These are phyloP conservation scores for Dipteronia sinensis DNA, from an alignment of 345 rosid genomes.

Conservation along the genomic window DNA sequence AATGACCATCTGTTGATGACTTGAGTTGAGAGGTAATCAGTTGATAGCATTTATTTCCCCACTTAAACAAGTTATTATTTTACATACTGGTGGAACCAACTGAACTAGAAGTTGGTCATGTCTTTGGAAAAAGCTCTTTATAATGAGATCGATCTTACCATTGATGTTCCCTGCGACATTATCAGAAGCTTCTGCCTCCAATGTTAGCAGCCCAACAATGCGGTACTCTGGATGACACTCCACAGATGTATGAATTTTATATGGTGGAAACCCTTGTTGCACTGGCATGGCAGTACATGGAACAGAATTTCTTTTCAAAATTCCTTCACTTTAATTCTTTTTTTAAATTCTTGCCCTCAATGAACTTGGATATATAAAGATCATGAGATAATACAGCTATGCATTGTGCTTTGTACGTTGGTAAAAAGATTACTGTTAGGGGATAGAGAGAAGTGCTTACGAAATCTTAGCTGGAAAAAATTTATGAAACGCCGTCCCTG, in stretches of 20 bases:
- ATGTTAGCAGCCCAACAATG: neutral
- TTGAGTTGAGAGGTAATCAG: neutral
- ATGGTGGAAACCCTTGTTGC: neutral
- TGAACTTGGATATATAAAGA: neutral
- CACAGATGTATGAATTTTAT: neutral
- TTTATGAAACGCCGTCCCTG: neutral
- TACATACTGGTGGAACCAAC: neutral
- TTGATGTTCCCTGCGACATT: neutral
- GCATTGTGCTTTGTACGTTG: neutral
- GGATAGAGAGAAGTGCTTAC: neutral
- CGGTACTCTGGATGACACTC: neutral
- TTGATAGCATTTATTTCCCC: neutral
- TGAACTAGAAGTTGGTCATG: neutral
- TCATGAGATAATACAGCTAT: neutral
- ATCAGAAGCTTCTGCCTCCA: neutral
- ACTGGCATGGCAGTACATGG: neutral
- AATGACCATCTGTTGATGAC: slow-evolving; percentile 41
- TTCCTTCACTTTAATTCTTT: neutral
- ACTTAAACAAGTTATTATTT: neutral
- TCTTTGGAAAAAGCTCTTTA: neutral
- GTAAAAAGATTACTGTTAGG: neutral
- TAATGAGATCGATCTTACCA: neutral
- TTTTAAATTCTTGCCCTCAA: neutral
- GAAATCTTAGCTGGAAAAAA: neutral
- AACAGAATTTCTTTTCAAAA: neutral